A percentile compares a stretch with the other conserved stretches of the same genome.
phyloP scores from a whole-genome alignment of 2,329 filamentous ascomycete species.

The Hypoxylon sp. region DNA sequence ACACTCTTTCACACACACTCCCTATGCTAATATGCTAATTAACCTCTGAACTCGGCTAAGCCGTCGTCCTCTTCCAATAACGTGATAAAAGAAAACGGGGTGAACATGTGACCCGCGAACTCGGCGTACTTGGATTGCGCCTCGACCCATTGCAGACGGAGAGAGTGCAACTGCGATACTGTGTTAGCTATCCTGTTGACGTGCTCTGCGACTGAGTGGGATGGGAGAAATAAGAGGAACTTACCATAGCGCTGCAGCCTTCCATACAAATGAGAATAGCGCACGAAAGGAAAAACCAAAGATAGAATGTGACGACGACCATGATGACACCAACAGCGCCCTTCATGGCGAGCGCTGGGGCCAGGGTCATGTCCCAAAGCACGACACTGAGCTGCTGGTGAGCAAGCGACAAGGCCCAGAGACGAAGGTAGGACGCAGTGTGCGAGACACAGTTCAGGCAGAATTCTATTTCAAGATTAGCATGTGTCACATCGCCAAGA shows the following conservation, averaged over 20 bases:
- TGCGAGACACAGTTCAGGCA: constrained; percentile 99
- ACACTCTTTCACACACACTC: constrained; percentile 15
- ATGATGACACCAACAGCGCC: constrained; percentile 81
- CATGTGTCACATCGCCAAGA: constrained; percentile 1
- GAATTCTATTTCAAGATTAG: constrained; percentile 77
- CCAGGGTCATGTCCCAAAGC: constrained; percentile 96
- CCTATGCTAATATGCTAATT: constrained; percentile 35
- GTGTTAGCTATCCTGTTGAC: constrained; percentile 35
- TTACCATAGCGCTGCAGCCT: constrained; percentile 81
- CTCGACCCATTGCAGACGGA: constrained; percentile 87
- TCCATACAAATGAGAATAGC: constrained; percentile 86
- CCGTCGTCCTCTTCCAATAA: constrained; percentile 78
- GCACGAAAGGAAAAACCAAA: constrained; percentile 91
- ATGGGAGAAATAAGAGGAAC: constrained; percentile 15
- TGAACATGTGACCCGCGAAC: constrained; percentile 82
- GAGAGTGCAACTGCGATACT: constrained; percentile 71
- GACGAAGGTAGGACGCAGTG: constrained; percentile 97
- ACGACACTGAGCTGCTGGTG: constrained; percentile 98
- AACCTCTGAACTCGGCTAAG: constrained; percentile 57
- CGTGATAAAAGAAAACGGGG: constrained; percentile 82
- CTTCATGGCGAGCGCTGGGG: constrained; percentile 77
- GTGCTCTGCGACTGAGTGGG: not conserved
- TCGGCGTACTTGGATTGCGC: constrained; percentile 90
- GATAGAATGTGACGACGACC: constrained; percentile 84
- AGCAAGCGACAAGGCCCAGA: constrained; percentile 96